phyloP scores from a whole-genome alignment of 202 grass and related monocot genomes.

The Zoysia matrella region DNA sequence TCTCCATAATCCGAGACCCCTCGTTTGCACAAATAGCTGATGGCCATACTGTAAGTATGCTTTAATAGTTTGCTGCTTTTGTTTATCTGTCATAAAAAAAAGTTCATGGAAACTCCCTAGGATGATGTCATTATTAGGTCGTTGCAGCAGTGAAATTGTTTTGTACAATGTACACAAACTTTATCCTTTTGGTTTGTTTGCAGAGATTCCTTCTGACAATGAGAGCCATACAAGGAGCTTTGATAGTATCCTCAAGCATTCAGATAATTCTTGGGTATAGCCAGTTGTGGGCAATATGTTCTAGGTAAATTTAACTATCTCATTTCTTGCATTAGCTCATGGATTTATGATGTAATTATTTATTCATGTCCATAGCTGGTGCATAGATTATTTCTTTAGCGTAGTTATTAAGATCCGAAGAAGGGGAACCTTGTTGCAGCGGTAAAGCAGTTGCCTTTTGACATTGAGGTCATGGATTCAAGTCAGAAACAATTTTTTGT shows the following conservation, averaged over 20 bases:
- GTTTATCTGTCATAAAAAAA: neutral
- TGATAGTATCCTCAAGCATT: slow-evolving; percentile 95
- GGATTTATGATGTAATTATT: neutral
- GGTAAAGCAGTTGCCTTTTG: no score
- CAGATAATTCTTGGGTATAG: slow-evolving; percentile 98
- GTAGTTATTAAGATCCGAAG: neutral
- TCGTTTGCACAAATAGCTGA: slow-evolving; percentile 67
- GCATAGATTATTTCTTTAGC: slow-evolving; percentile 13
- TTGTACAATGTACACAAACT: neutral
- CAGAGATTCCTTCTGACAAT: slow-evolving; percentile 91
- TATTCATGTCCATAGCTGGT: neutral
- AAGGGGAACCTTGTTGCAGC: no score
- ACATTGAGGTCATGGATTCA: no score
- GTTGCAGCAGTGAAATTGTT: neutral
- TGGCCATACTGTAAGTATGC: slow-evolving; percentile 60
- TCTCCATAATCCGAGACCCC: slow-evolving; percentile 85
- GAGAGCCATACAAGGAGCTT: slow-evolving; percentile 84
- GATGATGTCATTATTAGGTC: neutral
- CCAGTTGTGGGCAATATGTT: slow-evolving; percentile 96
- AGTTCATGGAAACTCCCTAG: neutral
- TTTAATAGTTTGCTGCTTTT: neutral
- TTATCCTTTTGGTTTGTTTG: slow-evolving; percentile 26
- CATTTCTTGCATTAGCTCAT: neutral
- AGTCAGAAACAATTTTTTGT: no score
- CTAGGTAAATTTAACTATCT: slow-evolving; percentile 64